Percentiles rank a stretch among this genome's conserved stretches.
Evolutionary conservation across 345 rosid genomes (phyloP).

Genomic region (Geranium rotundifolium): DNA sequence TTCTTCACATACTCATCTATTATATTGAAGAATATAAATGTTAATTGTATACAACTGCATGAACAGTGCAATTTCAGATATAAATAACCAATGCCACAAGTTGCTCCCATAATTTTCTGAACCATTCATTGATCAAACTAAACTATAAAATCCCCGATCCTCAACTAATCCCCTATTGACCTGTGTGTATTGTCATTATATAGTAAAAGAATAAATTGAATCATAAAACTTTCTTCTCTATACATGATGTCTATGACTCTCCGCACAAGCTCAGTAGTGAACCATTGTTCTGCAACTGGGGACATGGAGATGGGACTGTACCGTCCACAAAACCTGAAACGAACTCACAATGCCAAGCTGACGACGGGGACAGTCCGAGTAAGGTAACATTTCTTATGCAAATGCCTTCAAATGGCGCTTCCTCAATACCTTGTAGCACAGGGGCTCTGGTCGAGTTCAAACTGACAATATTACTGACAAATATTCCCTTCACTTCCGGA

Average conservation of each 20-base stretch:
- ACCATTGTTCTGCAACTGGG: slow-evolving; percentile 44
- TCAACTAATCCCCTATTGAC: no score
- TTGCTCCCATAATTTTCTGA: no score
- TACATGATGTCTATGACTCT: background rate
- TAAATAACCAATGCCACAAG: no score
- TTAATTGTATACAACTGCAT: no score
- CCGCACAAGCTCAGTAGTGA: slow-evolving; percentile 19
- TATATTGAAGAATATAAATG: no score
- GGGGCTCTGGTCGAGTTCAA: slow-evolving; percentile 77
- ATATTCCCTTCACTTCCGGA: slow-evolving; percentile 63
- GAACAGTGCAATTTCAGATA: no score
- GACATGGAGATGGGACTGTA: slow-evolving; percentile 57
- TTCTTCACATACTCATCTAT: no score
- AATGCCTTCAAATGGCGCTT: slow-evolving; percentile 45
- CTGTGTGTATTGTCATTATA: no score
- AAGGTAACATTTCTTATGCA: slow-evolving; percentile 71
- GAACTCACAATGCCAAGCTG: slow-evolving; percentile 71
- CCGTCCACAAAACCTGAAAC: slow-evolving; percentile 54
- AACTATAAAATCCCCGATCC: no score
- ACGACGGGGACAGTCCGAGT: slow-evolving; percentile 33
- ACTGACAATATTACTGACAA: slow-evolving; percentile 48
- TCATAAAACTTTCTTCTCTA: background rate
- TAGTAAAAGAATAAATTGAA: no score
- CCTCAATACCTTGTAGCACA: slow-evolving; percentile 52
- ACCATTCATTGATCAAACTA: no score